Evolutionary conservation across 768 basidiomycete genomes (phyloP).

Genomic region (Phallus indusiatus): DNA sequence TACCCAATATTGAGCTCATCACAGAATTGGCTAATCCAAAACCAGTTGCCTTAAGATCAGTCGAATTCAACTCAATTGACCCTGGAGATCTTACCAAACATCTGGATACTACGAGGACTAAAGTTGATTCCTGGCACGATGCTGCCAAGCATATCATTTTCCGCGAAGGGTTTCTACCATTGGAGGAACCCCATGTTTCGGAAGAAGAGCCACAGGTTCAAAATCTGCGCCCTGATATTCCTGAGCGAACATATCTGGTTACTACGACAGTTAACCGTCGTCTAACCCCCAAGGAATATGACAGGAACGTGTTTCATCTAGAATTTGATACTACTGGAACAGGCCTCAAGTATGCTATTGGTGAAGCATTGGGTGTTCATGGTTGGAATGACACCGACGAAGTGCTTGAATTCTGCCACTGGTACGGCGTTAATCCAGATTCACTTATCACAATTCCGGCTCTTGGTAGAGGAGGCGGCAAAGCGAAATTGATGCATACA

Average conservation of each 20-base stretch:
- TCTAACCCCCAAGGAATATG: constrained; percentile 89
- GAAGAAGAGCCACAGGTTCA: constrained; percentile 52
- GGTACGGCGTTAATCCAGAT: constrained; percentile 83
- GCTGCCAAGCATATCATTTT: constrained; percentile 86
- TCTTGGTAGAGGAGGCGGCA: constrained; percentile 28
- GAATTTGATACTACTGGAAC: constrained; percentile 91
- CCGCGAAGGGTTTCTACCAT: constrained; percentile 64
- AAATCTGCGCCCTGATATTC: constrained; percentile 72
- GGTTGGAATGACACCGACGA: constrained; percentile 95
- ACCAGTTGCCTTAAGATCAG: constrained; percentile 34
- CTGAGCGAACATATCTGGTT: constrained; percentile 87
- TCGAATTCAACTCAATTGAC: constrained; percentile 70
- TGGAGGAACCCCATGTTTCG: constrained; percentile 23
- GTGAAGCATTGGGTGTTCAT: constrained; percentile 94
- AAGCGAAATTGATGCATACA: constrained; percentile 68
- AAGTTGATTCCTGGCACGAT: constrained; percentile 71
- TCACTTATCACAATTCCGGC: constrained; percentile 77
- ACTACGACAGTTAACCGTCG: constrained; percentile 92
- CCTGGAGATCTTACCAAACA: constrained; percentile 29
- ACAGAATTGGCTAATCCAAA: constrained; percentile 8
- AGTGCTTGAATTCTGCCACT: constrained; percentile 78
- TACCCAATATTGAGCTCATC: constrained; percentile 5
- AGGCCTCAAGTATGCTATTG: constrained; percentile 89
- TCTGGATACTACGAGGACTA: constrained; percentile 48
- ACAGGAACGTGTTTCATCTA: constrained; percentile 98